phyloP scores from a whole-genome alignment of 1,139 yeast species.

The Taiozyma onychis region DNA sequence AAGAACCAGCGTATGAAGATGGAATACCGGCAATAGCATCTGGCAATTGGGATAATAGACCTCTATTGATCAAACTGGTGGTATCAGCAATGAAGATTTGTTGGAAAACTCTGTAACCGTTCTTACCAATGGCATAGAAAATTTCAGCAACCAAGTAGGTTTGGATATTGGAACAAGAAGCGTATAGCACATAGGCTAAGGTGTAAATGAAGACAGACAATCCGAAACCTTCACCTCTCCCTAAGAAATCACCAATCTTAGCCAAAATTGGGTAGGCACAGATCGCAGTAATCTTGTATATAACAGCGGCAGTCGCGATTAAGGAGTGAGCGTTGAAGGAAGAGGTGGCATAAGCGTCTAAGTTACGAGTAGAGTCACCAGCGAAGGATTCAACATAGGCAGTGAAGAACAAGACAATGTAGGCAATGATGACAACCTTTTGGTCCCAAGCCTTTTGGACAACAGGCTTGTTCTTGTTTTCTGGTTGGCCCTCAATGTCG shows the following conservation, averaged over 20 bases:
- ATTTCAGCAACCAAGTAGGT: conserved; percentile 31
- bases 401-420: conserved; percentile 22
- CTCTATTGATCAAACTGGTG: conserved; percentile 32
- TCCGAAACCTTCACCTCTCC: conserved; percentile 35
- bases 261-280: conserved; percentile 36
- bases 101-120: conserved; percentile 32
- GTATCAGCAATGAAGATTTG: conserved; percentile 36
- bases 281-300: conserved; percentile 34
- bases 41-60: conserved; percentile 32
- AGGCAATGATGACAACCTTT: conserved; percentile 21
- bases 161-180: conserved; percentile 27
- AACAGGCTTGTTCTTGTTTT: background rate
- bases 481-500: background rate
- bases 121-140: conserved; percentile 31
- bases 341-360: conserved; percentile 33
- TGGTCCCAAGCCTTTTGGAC: conserved; percentile 6
- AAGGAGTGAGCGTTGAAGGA: conserved; percentile 33
- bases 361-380: conserved; percentile 20
- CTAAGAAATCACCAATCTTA: conserved; percentile 34
- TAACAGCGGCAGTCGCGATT: conserved; percentile 35
- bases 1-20: conserved; percentile 23
- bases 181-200: conserved; percentile 29
- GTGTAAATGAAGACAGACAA: conserved; percentile 27
- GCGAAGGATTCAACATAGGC: conserved; percentile 27
- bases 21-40: conserved; percentile 23